Evolutionary conservation across 2,329 filamentous ascomycete genomes (phyloP).

Genomic region (Fragosphaeria purpurea): DNA sequence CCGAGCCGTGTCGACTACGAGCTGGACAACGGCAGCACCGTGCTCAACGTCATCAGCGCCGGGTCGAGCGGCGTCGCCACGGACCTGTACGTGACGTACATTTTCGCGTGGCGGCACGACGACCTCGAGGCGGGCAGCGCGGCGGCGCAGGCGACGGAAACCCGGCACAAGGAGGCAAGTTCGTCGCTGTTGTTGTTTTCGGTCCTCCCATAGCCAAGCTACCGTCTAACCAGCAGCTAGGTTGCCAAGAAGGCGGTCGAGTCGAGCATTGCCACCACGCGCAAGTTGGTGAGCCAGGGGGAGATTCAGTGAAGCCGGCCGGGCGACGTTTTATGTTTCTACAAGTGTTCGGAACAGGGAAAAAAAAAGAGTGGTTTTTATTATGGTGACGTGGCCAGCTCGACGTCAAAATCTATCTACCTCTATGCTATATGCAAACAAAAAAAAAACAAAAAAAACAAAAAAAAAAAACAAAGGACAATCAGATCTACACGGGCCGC

Average conservation of each 20-base stretch:
- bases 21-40: constrained; percentile 21
- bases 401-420: no score
- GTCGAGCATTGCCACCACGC: constrained; percentile 17
- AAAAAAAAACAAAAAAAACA: no score
- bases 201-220: background rate
- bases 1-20: constrained; percentile 22
- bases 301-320: constrained; percentile 2
- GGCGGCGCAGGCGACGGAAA: constrained; percentile 13
- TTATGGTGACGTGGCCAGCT: no score
- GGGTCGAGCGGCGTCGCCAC: constrained; percentile 15
- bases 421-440: no score
- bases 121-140: constrained; percentile 15
- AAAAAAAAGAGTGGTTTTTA: no score
- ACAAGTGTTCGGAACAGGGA: no score
- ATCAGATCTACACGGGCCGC: no score
- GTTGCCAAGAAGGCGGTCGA: constrained; percentile 19
- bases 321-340: no score
- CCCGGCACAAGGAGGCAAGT: constrained; percentile 14
- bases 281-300: constrained; percentile 15
- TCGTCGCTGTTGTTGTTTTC: background rate
- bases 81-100: constrained; percentile 23
- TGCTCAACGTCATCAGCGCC: constrained; percentile 21
- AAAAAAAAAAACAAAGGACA: no score
- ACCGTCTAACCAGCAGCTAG: constrained; percentile 4
- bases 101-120: constrained; percentile 21